Percentiles rank a stretch among this genome's conserved stretches.
phyloP scores from a whole-genome alignment of 2,329 filamentous ascomycete species.

The Talaromyces funiculosus region DNA sequence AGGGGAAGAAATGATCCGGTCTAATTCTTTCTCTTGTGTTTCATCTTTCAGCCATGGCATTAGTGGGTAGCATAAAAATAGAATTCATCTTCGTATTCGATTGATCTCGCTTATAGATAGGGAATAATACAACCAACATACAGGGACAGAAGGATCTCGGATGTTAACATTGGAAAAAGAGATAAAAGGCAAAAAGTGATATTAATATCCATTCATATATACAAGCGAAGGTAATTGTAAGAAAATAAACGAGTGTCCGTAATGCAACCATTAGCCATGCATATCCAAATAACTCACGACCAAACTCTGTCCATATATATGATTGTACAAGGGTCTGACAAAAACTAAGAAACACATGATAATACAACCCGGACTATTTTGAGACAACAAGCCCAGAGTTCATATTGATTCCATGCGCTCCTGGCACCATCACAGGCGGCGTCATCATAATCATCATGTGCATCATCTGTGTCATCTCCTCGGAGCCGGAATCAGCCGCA shows the following conservation, averaged over 20 bases:
- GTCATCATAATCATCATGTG: constrained; percentile 8
- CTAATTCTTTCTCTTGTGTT: neutral
- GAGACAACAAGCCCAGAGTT: neutral
- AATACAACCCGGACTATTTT: neutral
- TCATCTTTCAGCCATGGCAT: neutral
- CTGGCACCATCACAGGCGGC: neutral
- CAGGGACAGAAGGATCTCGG: neutral
- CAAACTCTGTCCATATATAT: neutral
- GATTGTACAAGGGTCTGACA: neutral
- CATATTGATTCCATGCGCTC: neutral
- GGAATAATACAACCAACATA: too few relatives aligned
- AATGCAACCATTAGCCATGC: constrained; percentile 5
- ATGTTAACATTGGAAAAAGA: too few relatives aligned
- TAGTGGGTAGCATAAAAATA: neutral
- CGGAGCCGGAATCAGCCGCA: neutral
- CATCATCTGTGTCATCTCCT: constrained; percentile 9
- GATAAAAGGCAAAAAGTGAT: too few relatives aligned
- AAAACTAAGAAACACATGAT: neutral
- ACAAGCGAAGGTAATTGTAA: neutral
- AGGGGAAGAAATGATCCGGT: constrained; percentile 57
- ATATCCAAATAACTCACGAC: neutral
- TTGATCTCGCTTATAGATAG: neutral
- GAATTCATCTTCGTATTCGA: neutral
- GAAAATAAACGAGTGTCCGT: constrained; percentile 4
- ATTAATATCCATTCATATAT: neutral